A percentile compares a stretch with the other conserved stretches of the same genome.
Evolutionary conservation across 208 protist genomes (phyloP).

Genomic region (Lotmaria passim): DNA sequence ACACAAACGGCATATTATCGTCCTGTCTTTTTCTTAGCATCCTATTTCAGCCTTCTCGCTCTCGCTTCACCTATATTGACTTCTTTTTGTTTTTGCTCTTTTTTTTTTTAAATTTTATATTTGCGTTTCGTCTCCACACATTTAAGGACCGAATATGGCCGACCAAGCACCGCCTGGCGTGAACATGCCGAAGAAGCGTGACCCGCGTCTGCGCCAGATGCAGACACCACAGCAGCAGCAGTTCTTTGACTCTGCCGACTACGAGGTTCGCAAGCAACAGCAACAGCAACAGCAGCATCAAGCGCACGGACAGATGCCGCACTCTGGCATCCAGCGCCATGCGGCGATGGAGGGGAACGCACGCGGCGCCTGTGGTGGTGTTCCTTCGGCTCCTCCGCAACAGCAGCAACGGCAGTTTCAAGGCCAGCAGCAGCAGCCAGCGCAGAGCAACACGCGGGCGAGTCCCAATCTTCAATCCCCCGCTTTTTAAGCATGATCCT

Average conservation of each 20-base stretch:
- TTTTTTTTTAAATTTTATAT: neutral
- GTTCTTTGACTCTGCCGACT: conserved; percentile 91
- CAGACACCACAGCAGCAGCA: conserved; percentile 72
- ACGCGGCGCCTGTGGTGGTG: neutral
- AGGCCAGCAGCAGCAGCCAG: conserved; percentile 1
- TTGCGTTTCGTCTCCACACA: neutral
- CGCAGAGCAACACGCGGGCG: neutral
- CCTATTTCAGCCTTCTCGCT: neutral
- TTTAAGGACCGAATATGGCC: conserved; percentile 22
- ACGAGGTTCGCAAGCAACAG: conserved; percentile 85
- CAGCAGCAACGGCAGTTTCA: conserved; percentile 1
- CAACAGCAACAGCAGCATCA: conserved; percentile 32
- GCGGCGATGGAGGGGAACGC: conserved; percentile 3
- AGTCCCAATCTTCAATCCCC: conserved; percentile 1
- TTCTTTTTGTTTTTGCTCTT: neutral
- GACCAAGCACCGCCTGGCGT: conserved; percentile 60
- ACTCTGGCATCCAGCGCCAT: conserved; percentile 10
- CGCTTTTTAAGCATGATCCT: conserved; percentile 4
- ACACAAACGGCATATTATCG: too few species aligned
- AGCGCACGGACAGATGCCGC: conserved; percentile 13
- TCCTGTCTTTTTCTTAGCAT: neutral
- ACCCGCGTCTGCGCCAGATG: conserved; percentile 80
- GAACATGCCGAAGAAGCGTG: conserved; percentile 90
- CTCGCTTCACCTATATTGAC: neutral
- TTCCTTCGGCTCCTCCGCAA: neutral